Percentiles rank a stretch among this genome's conserved stretches.
phyloP scores from a whole-genome alignment of 2,329 filamentous ascomycete genomes.

The Talaromyces sp. region DNA sequence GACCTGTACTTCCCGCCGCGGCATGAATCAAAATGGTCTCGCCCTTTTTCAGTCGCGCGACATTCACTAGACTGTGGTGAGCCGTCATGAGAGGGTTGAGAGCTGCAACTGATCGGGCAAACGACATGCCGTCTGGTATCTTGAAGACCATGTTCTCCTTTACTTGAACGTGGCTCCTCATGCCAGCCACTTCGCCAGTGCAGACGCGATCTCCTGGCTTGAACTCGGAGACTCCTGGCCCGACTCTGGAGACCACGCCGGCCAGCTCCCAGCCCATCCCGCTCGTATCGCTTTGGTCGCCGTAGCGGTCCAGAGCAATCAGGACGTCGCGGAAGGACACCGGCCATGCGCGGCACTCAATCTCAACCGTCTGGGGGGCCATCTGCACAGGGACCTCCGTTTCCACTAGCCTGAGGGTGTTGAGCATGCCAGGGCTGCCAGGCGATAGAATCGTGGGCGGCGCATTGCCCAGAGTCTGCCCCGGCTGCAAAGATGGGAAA shows the following conservation, averaged over 20 bases:
- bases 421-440: neutral
- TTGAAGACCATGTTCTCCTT: neutral
- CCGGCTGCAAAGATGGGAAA: neutral
- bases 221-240: neutral
- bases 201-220: conserved; percentile 9
- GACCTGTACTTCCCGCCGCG: conserved; percentile 19
- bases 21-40: conserved; percentile 21
- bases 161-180: neutral
- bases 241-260: neutral
- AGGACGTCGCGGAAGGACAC: neutral
- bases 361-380: neutral
- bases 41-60: conserved; percentile 11
- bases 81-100: conserved; percentile 11
- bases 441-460: neutral
- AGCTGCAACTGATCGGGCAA: conserved; percentile 4
- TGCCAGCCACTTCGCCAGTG: conserved; percentile 1
- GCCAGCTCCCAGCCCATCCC: neutral
- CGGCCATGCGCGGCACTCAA: neutral
- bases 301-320: neutral
- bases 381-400: neutral
- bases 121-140: neutral
- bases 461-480: neutral
- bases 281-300: neutral
- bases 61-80: conserved; percentile 6
- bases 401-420: neutral